Conservation (phyloP, 2,329 filamentous ascomycete genomes). For the Talaromyces funiculosus region DNA sequence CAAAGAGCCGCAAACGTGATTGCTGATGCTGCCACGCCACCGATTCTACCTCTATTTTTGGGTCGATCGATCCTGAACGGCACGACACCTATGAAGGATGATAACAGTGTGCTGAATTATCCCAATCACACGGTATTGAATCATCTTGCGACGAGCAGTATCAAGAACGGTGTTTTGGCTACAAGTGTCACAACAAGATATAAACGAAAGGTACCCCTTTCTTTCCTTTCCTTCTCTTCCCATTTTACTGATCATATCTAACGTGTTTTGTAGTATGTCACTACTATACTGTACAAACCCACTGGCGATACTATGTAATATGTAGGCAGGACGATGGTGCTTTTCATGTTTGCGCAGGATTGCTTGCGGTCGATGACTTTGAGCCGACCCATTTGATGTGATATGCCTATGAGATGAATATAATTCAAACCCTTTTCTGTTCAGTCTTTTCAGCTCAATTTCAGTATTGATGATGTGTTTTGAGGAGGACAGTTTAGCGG, state of each 20-base stretch:
- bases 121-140: constrained; percentile 97
- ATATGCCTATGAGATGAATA: background rate
- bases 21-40: constrained; percentile 74
- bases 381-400: background rate
- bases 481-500: background rate
- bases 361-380: background rate
- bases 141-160: constrained; percentile 93
- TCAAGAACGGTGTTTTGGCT: constrained; percentile 91
- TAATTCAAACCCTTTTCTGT: background rate
- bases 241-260: background rate
- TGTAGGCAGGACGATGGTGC: background rate
- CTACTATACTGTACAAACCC: constrained; percentile 95
- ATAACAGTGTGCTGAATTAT: constrained; percentile 94
- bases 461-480: background rate
- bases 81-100: constrained; percentile 87
- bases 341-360: background rate
- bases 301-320: constrained; percentile 46
- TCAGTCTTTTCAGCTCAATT: background rate
- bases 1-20: constrained; percentile 69
- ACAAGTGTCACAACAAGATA: constrained; percentile 97
- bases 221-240: background rate
- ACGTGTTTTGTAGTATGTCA: constrained; percentile 68
- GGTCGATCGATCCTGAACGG: constrained; percentile 93
- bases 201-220: constrained; percentile 63
- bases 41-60: constrained; percentile 80